Evolutionary conservation across 202 grass and related monocot species (phyloP).

Genomic region (Brachypodium distachyon): DNA sequence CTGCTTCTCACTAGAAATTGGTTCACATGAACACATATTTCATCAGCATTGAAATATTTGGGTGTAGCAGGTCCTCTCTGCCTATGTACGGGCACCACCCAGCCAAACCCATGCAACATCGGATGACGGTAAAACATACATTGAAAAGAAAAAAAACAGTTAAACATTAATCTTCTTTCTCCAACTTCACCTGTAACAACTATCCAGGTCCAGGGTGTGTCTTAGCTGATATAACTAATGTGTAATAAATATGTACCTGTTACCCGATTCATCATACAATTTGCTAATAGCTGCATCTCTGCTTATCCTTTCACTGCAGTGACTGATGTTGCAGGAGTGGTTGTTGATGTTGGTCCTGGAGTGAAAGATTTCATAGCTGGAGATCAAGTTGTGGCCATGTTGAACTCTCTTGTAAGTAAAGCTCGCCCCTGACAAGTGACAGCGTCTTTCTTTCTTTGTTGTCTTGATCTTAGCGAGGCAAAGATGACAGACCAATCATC

Average conservation of each 20-base stretch:
- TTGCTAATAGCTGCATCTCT: neutral
- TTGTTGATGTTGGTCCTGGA: slow-evolving; percentile 46
- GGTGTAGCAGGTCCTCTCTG: neutral
- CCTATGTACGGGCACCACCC: neutral
- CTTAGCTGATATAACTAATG: neutral
- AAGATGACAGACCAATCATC: neutral
- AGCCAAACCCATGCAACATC: neutral
- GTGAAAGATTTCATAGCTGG: slow-evolving; percentile 30
- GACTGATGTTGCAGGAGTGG: slow-evolving; percentile 47
- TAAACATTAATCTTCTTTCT: neutral
- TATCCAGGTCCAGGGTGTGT: neutral
- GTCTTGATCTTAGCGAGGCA: neutral
- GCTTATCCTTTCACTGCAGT: neutral
- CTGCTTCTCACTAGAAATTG: neutral
- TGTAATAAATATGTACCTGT: neutral
- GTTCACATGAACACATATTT: neutral
- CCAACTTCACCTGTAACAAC: neutral
- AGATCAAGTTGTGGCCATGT: slow-evolving; percentile 50
- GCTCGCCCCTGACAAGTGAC: neutral
- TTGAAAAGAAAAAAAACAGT: too few relatives aligned
- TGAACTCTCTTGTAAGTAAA: slow-evolving; percentile 24
- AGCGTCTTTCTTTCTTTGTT: neutral
- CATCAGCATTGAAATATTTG: neutral
- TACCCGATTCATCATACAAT: neutral
- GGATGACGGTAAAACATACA: neutral